phyloP scores from a whole-genome alignment of 1,284 basidiomycete genomes.

The Apiotrichum sp. region DNA sequence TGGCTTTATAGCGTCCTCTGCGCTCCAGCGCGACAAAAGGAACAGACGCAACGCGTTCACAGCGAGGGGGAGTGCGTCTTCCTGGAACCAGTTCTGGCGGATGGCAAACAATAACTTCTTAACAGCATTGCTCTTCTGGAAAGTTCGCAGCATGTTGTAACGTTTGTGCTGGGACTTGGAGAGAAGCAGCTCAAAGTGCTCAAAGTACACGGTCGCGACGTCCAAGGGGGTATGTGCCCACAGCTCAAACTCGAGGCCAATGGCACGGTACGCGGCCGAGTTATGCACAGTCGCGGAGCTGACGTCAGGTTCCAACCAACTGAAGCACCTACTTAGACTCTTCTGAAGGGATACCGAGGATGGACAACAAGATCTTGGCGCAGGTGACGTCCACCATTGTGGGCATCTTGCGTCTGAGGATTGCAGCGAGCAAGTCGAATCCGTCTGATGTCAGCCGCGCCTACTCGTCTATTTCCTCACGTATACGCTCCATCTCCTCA shows the following conservation, averaged over 20 bases:
- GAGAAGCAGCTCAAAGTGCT: conserved; percentile 68
- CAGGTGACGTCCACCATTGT: conserved; percentile 68
- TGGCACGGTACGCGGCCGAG: conserved; percentile 68
- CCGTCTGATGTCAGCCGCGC: conserved; percentile 54
- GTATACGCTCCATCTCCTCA: conserved; percentile 80
- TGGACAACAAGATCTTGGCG: conserved; percentile 72
- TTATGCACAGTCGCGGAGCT: conserved; percentile 78
- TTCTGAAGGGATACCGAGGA: conserved; percentile 67
- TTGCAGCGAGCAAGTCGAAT: conserved; percentile 75
- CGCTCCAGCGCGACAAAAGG: conserved; percentile 38
- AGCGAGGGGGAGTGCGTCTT: conserved; percentile 54
- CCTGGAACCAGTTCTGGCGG: conserved; percentile 66
- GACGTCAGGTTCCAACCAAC: conserved; percentile 8
- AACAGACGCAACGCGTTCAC: conserved; percentile 43
- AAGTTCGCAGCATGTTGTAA: conserved; percentile 63
- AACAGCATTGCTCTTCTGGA: conserved; percentile 65
- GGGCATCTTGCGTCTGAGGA: conserved; percentile 63
- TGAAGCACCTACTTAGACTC: conserved; percentile 60
- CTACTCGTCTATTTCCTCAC: conserved; percentile 49
- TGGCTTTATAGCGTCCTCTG: conserved; percentile 62
- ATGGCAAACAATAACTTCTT: conserved; percentile 73
- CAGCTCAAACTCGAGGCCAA: conserved; percentile 83
- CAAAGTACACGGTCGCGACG: conserved; percentile 69
- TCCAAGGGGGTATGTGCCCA: conserved; percentile 68
- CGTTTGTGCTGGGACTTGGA: conserved; percentile 62